Evolutionary conservation across 441 rosid genomes (phyloP), one percentile per base, ranked within the genome.

Genomic region (Kokia cookei): DNA sequence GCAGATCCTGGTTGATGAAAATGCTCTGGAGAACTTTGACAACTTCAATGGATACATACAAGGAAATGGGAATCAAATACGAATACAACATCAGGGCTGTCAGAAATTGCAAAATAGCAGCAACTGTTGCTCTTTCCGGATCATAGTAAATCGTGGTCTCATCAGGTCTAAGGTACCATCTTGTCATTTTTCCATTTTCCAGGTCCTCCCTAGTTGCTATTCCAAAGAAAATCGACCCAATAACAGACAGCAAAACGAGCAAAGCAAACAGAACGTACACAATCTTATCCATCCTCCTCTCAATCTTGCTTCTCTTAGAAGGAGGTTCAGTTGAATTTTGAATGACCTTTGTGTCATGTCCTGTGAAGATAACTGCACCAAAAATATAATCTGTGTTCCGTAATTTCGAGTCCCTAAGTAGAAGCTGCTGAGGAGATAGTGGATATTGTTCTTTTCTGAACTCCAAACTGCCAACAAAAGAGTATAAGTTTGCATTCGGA

Each of bases 111-210:
- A 81, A 75, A 40, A 88, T 43, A 27, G 93, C 93, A 59, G 98
- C 96, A 11, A 70, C 76, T 9, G 83, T 78, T 27, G 95, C 90
- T 53, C 80, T 83, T 45, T 82, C 71, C 0, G 98, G 98, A 59
- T 91, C 85, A 79, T 85, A 96, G 77, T 86, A 94, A 55, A 89
- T 72, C 0, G 84, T 86, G n/a, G 97, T 88, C 0, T 83, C 72
- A 74, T 92, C 93, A 0, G 98, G 98, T 85, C 91, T 90, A 58
- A 96, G 85, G 80, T 91, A 96, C 99, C 99, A 96, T 82, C 97
- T 90, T 71, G 76, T 88, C 97, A 92, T 92, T 78, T 71, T 71
- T 77, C 94, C 99, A 74, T 86, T 80, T 59, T 83, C 79, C 2
- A 86, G 74, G 78, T 93, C 98, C 13, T 90, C 80, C 57, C 84